These are phyloP conservation scores for Ambrosia artemisiifolia DNA, from an alignment of 129 eudicot genomes.

Conservation along the genomic window DNA sequence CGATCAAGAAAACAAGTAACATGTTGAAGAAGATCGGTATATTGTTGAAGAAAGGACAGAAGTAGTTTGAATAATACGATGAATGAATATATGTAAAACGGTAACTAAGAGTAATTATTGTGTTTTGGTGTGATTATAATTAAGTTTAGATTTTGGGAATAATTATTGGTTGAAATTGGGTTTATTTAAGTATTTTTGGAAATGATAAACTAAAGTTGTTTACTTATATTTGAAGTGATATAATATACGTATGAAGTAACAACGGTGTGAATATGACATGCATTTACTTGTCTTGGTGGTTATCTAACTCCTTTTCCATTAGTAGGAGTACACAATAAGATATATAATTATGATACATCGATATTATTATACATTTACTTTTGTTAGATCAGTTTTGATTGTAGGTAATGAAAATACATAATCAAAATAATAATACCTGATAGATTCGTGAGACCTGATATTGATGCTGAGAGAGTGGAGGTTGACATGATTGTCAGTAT, in stretches of 20 bases:
- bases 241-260: neutral
- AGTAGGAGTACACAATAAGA: neutral
- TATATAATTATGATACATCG: too few species aligned
- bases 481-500: too few species aligned
- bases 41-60: constrained; percentile 78
- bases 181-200: neutral
- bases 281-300: neutral
- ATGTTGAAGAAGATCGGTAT: constrained; percentile 85
- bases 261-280: neutral
- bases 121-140: too few species aligned
- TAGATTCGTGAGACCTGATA: too few species aligned
- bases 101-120: too few species aligned
- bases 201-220: neutral
- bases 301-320: neutral
- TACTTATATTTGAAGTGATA: neutral
- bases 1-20: constrained; percentile 63
- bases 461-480: too few species aligned
- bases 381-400: too few species aligned
- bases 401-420: too few species aligned
- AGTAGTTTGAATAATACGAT: constrained; percentile 22
- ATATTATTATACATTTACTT: too few species aligned
- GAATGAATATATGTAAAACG: too few species aligned
- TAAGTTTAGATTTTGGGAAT: neutral
- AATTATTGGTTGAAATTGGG: neutral
- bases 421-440: too few species aligned